Evolutionary conservation across 441 rosid species (phyloP).

Genomic region (Populus hybrid): DNA sequence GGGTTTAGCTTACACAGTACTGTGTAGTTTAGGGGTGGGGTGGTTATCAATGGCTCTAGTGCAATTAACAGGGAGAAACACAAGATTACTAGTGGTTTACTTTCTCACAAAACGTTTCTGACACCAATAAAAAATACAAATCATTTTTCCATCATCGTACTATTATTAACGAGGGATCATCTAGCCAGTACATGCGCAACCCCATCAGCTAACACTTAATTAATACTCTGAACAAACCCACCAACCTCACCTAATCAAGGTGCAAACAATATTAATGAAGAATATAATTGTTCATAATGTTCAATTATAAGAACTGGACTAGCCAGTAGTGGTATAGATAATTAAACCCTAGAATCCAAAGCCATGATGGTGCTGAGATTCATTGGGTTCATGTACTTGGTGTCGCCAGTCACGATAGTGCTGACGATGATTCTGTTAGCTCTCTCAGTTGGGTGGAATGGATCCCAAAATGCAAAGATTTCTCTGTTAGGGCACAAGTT

Average conservation of each 20-base stretch:
- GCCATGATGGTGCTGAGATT: slow-evolving; percentile 59
- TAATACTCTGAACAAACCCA: no score
- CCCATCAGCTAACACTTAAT: neutral
- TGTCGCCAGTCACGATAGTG: slow-evolving; percentile 40
- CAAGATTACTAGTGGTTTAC: neutral
- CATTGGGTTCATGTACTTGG: slow-evolving; percentile 60
- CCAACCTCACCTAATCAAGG: neutral
- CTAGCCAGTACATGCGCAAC: neutral
- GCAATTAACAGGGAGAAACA: neutral
- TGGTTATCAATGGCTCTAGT: neutral
- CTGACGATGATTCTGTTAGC: slow-evolving; percentile 57
- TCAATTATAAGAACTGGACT: neutral
- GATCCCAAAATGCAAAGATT: slow-evolving; percentile 64
- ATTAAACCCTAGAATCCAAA: slow-evolving; percentile 44
- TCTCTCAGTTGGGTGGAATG: slow-evolving; percentile 72
- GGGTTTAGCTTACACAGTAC: no score
- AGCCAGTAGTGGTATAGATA: no score
- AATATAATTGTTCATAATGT: slow-evolving; percentile 6
- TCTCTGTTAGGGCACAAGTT: slow-evolving; percentile 64
- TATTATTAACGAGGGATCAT: no score
- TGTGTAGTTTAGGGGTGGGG: no score
- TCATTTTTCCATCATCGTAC: no score
- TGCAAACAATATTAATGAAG: neutral
- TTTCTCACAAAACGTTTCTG: neutral
- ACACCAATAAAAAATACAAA: neutral